Evolutionary conservation across 2,329 filamentous ascomycete genomes (phyloP).

Genomic region (Paecilomyces fulvus): DNA sequence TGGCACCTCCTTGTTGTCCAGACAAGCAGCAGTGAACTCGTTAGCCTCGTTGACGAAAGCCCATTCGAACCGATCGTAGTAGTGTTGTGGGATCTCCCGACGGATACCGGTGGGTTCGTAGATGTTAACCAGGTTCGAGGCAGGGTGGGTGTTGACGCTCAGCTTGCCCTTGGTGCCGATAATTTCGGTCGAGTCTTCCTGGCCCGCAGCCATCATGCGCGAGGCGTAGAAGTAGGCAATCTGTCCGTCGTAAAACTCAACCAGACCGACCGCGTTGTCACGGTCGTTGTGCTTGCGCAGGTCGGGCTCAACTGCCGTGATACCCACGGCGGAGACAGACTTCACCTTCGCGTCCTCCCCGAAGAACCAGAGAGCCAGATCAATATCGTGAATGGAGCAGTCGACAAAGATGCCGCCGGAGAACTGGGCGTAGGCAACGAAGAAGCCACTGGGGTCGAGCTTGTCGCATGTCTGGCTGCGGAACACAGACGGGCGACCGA

Average conservation of each 20-base stretch:
- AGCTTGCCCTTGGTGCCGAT: conserved; percentile 47
- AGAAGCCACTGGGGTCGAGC: conserved; percentile 52
- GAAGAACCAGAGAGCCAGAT: conserved; percentile 36
- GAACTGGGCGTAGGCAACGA: conserved; percentile 53
- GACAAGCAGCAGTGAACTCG: conserved; percentile 52
- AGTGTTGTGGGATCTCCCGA: conserved; percentile 53
- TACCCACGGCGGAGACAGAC: conserved; percentile 22
- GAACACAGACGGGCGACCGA: conserved; percentile 49
- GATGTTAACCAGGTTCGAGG: conserved; percentile 48
- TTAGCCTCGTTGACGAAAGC: conserved; percentile 58
- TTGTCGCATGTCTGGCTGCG: conserved; percentile 56
- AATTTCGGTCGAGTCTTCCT: conserved; percentile 26
- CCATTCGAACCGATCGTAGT: conserved; percentile 56
- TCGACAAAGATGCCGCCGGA: conserved; percentile 58
- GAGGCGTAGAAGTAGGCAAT: conserved; percentile 25
- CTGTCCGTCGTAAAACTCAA: conserved; percentile 31
- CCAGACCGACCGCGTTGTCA: conserved; percentile 28
- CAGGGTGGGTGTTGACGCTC: conserved; percentile 52
- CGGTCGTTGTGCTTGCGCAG: conserved; percentile 24
- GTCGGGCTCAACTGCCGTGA: conserved; percentile 20
- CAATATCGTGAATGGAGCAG: conserved; percentile 58
- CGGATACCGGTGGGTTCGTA: conserved; percentile 47
- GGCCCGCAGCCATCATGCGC: conserved; percentile 28
- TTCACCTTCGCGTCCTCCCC: conserved; percentile 19
- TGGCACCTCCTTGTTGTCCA: conserved; percentile 49